Evolutionary conservation across 805 yeast species (phyloP).

Genomic region (Candida fluviatilis): DNA sequence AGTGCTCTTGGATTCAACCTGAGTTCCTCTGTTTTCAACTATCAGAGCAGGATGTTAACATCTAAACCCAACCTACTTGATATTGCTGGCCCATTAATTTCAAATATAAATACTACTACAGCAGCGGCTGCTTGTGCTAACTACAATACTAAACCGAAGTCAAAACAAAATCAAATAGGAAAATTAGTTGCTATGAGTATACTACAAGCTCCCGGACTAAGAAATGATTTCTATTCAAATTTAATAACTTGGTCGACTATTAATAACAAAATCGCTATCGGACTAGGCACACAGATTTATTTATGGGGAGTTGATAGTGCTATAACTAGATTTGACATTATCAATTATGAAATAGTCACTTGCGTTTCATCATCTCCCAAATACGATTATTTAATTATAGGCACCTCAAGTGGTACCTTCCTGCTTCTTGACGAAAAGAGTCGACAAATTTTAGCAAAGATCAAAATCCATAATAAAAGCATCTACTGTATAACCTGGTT

Average conservation of each 20-base stretch:
- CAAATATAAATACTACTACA: constrained; percentile 9
- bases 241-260: constrained; percentile 65
- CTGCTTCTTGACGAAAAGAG: constrained; percentile 39
- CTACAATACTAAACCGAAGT: not conserved
- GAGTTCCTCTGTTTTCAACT: constrained; percentile 39
- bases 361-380: constrained; percentile 51
- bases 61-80: constrained; percentile 8
- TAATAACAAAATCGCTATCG: constrained; percentile 57
- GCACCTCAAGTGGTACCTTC: constrained; percentile 55
- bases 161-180: constrained; percentile 3
- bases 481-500: constrained; percentile 64
- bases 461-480: constrained; percentile 27
- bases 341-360: constrained; percentile 45
- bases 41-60: constrained; percentile 10
- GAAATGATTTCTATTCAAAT: constrained; percentile 77
- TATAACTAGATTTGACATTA: constrained; percentile 43
- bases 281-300: constrained; percentile 54
- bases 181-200: constrained; percentile 11
- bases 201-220: constrained; percentile 58
- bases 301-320: constrained; percentile 53
- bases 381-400: constrained; percentile 47
- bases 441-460: constrained; percentile 12
- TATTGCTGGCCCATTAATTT: constrained; percentile 14
- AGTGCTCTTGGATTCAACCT: constrained; percentile 46
- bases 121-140: constrained; percentile 9